Base-by-base conservation (phyloP, 73 alveolate genomes). In the Paramecium primaurelia region DNA sequence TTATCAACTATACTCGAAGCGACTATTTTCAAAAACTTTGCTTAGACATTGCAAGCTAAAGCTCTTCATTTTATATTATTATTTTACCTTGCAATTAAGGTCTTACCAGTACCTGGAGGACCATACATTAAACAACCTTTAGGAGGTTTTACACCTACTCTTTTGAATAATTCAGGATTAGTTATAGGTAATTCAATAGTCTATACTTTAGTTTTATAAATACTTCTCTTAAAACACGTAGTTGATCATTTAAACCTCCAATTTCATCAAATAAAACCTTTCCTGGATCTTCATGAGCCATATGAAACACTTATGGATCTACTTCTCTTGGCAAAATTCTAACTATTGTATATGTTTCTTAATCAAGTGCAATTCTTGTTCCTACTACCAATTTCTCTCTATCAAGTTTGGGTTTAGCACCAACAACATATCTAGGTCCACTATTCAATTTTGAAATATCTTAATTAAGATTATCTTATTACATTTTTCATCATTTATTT, bases 31-130 rank as follows among this genome's bases (percentile, higher is more conserved):
- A 98, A 88, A 97, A 98, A 98, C 71, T 95, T 95, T 2, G 99
- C 98, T 42, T 98, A 99, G 77, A 98, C 97, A 92, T 98, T 97
- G 95, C 98, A 97, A 20, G 99, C 99, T 45, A 99, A 93, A 26
- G 99, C 99, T 93, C 99, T 73, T 30, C 8, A 73, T 93, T 20
- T 36, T n/a, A 38, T 30, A 9, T 0, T 73, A 73, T 36, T 6
- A 14, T 49, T 14, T 30, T 22, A 86, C 93, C 93, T 92, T 18
- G 99, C 99, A 51, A 99, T 94, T 1, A 99, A 95, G 20, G 99
- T 99, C 93, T 99, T 99, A 14, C 99, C 99, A 25, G 99, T 99
- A 37, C 99, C 99, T 77, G 99, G 99, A 34, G 99, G 99, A 12
- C 99, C 99, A 75, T 99, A 99, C 88, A 99, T 96, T 60, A 99